A percentile compares a stretch with the other conserved stretches of the same genome.
phyloP scores from a whole-genome alignment of 2,329 filamentous ascomycete species.

The Cladorrhinum sp. region DNA sequence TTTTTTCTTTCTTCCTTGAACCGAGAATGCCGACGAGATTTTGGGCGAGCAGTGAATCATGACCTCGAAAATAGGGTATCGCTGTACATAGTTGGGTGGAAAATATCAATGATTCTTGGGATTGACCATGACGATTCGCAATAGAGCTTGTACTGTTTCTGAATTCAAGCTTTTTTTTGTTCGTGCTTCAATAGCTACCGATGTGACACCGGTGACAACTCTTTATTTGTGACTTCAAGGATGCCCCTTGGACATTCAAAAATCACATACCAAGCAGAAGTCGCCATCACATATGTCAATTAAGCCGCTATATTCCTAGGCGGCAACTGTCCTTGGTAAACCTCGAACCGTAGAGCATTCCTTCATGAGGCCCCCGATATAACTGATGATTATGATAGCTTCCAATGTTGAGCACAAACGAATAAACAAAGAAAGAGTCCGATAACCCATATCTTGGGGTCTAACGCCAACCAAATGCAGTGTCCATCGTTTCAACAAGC shows the following conservation, averaged over 20 bases:
- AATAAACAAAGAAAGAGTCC: background rate
- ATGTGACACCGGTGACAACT: background rate
- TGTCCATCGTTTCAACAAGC: background rate
- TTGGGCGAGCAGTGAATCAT: background rate
- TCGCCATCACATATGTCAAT: too few relatives aligned
- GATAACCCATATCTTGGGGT: background rate
- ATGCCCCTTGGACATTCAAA: background rate
- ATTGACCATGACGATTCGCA: background rate
- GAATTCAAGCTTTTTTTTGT: constrained; percentile 5
- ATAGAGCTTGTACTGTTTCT: constrained; percentile 26
- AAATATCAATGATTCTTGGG: constrained; percentile 1
- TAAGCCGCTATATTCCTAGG: too few relatives aligned
- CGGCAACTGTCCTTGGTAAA: too few relatives aligned
- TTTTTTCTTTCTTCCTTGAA: background rate
- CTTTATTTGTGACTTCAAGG: background rate
- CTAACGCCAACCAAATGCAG: background rate
- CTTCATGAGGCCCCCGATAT: constrained; percentile 4
- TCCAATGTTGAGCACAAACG: background rate
- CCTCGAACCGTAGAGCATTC: too few relatives aligned
- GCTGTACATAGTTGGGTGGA: constrained; percentile 24
- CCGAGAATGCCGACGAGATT: background rate
- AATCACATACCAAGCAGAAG: too few relatives aligned
- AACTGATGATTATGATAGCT: constrained; percentile 6
- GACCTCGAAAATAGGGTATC: constrained; percentile 5
- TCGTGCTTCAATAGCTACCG: background rate